Evolutionary conservation across 129 eudicot species (phyloP).

Genomic region (Helichrysum umbraculigerum): DNA sequence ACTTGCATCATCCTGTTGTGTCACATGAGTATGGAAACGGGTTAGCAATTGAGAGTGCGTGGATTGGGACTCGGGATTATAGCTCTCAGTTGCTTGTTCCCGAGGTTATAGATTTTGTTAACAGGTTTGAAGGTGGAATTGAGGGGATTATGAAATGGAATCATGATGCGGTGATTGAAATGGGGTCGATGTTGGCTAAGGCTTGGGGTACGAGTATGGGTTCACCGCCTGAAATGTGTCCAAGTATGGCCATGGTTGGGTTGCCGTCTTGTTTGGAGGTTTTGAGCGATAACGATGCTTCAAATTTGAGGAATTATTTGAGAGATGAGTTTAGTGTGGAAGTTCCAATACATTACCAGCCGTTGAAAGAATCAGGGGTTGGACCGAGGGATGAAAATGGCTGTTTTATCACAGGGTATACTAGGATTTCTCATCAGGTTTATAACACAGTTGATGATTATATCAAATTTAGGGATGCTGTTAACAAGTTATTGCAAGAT

Average conservation of each 20-base stretch:
- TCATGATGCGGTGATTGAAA: slow-evolving; percentile 68
- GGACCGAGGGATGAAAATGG: slow-evolving; percentile 34
- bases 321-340: slow-evolving; percentile 66
- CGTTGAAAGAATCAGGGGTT: slow-evolving; percentile 46
- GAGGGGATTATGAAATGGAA: slow-evolving; percentile 75
- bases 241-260: slow-evolving; percentile 89
- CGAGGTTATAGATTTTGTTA: slow-evolving; percentile 68
- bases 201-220: slow-evolving; percentile 86
- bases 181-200: slow-evolving; percentile 74
- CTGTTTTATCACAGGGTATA: slow-evolving; percentile 62
- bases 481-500: slow-evolving; percentile 54
- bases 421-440: slow-evolving; percentile 92
- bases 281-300: slow-evolving; percentile 58
- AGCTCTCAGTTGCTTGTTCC: slow-evolving; percentile 85
- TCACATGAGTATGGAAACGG: slow-evolving; percentile 90
- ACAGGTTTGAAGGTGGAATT: slow-evolving; percentile 81
- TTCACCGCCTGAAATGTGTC: slow-evolving; percentile 76
- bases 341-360: slow-evolving; percentile 78
- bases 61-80: slow-evolving; percentile 93
- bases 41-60: slow-evolving; percentile 76
- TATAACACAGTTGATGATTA: slow-evolving; percentile 79
- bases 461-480: slow-evolving; percentile 68
- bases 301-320: slow-evolving; percentile 60
- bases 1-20: slow-evolving; percentile 86
- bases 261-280: slow-evolving; percentile 69